Evolutionary conservation across 2,329 filamentous ascomycete genomes (phyloP).

Genomic region (Penicillium sp.): DNA sequence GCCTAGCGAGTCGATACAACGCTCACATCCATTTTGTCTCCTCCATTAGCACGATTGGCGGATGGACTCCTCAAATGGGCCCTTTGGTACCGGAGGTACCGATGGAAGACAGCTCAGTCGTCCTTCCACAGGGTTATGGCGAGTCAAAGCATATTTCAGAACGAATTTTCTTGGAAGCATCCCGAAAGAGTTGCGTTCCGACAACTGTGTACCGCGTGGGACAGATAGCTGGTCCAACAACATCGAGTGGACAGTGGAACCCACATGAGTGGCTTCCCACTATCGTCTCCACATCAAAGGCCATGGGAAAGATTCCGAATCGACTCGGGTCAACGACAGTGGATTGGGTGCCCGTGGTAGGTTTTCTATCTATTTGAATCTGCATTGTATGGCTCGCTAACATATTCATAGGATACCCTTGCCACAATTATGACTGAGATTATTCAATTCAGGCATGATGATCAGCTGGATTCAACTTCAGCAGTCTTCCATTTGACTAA

Average conservation of each 20-base stretch:
- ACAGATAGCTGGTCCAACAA: slow-evolving; percentile 39
- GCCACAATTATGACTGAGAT: slow-evolving; percentile 55
- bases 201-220: slow-evolving; percentile 37
- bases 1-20: slow-evolving; percentile 20
- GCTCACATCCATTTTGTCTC: slow-evolving; percentile 38
- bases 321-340: slow-evolving; percentile 51
- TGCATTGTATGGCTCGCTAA: slow-evolving; percentile 1
- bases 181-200: slow-evolving; percentile 24
- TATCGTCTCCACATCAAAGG: slow-evolving; percentile 54
- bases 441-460: slow-evolving; percentile 33
- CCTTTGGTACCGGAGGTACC: slow-evolving; percentile 33
- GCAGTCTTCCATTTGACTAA: slow-evolving; percentile 56
- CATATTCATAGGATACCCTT: slow-evolving; percentile 35
- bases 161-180: slow-evolving; percentile 46
- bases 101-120: slow-evolving; percentile 23
- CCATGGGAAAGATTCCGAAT: slow-evolving; percentile 53
- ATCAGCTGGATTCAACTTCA: slow-evolving; percentile 20
- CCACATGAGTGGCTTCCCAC: slow-evolving; percentile 61
- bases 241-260: slow-evolving; percentile 56
- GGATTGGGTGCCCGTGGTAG: slow-evolving; percentile 52
- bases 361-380: not conserved
- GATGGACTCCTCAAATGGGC: slow-evolving; percentile 25
- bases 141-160: slow-evolving; percentile 48
- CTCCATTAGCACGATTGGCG: slow-evolving; percentile 32
- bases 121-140: slow-evolving; percentile 43